These are phyloP conservation scores for Aspergillus unguis DNA, from an alignment of 2,329 filamentous ascomycete species.

Conservation along the genomic window DNA sequence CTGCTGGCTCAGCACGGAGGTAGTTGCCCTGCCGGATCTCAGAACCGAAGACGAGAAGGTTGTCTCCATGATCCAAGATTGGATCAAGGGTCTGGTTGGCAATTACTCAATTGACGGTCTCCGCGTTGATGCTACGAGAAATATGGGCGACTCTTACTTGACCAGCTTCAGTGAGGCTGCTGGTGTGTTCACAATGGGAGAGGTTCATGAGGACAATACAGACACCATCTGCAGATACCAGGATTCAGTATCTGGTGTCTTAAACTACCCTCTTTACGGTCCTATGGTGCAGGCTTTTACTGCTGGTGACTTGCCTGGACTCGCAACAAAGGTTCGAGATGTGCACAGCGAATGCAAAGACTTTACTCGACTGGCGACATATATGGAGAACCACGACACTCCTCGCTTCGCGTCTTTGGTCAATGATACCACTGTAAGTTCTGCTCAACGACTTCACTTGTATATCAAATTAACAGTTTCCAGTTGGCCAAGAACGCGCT, in stretches of 20 bases:
- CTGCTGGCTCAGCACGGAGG: slow-evolving; percentile 40
- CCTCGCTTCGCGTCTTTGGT: slow-evolving; percentile 52
- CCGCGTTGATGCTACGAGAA: slow-evolving; percentile 49
- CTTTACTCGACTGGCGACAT: slow-evolving; percentile 48
- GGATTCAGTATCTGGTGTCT: slow-evolving; percentile 40
- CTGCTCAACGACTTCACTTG: not conserved
- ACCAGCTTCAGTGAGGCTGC: slow-evolving; percentile 31
- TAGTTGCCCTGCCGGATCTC: slow-evolving; percentile 48
- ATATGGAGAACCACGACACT: slow-evolving; percentile 60
- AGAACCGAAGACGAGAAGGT: slow-evolving; percentile 44
- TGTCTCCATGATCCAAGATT: slow-evolving; percentile 36
- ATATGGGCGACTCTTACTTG: slow-evolving; percentile 45
- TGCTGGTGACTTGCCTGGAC: slow-evolving; percentile 25
- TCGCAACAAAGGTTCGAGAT: slow-evolving; percentile 23
- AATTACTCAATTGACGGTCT: slow-evolving; percentile 50
- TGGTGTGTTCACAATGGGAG: slow-evolving; percentile 46
- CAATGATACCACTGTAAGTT: slow-evolving; percentile 47
- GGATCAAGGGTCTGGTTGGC: slow-evolving; percentile 39
- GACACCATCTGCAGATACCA: slow-evolving; percentile 42
- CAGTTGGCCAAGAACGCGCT: slow-evolving; percentile 58
- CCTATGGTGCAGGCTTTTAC: slow-evolving; percentile 33
- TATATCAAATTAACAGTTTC: not conserved
- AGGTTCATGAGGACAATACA: slow-evolving; percentile 39
- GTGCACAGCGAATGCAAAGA: slow-evolving; percentile 36
- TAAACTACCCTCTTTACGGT: slow-evolving; percentile 45